Percentiles rank a stretch among this genome's conserved stretches.
Conservation (phyloP, 2,329 filamentous ascomycete genomes). For the Colletotrichum sublineola region DNA sequence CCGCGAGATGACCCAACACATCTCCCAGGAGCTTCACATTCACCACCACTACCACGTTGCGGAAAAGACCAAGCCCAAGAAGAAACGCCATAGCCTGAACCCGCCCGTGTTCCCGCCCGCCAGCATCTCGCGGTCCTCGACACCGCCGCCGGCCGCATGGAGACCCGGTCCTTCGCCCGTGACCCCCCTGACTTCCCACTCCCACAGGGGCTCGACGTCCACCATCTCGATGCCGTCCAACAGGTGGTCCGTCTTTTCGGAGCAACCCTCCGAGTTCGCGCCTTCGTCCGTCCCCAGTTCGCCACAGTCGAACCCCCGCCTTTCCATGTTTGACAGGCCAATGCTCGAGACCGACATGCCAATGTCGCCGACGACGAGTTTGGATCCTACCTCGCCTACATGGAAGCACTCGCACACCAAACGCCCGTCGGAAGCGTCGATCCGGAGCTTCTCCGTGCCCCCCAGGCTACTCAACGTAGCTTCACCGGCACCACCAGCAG, state of each 20-base stretch:
- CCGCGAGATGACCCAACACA: conserved; percentile 47
- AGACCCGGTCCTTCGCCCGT: conserved; percentile 56
- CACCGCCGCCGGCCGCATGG: conserved; percentile 56
- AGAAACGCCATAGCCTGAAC: conserved; percentile 76
- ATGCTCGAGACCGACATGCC: conserved; percentile 79
- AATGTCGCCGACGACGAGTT: conserved; percentile 84
- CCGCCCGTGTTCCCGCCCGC: conserved; percentile 72
- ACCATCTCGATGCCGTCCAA: conserved; percentile 58
- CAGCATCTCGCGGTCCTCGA: conserved; percentile 54
- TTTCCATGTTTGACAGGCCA: conserved; percentile 82
- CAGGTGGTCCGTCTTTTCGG: conserved; percentile 75
- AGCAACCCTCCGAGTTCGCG: conserved; percentile 72
- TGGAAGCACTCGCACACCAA: conserved; percentile 68
- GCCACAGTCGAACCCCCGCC: conserved; percentile 79
- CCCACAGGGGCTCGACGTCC: conserved; percentile 65
- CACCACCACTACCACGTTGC: conserved; percentile 93
- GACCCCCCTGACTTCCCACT: conserved; percentile 57
- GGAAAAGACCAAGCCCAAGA: conserved; percentile 74
- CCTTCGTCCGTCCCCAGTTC: conserved; percentile 85
- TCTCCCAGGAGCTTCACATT: conserved; percentile 86
- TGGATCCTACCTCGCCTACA: conserved; percentile 75
- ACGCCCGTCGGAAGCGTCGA: conserved; percentile 67
- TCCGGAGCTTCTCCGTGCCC: conserved; percentile 43
- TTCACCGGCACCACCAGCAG: conserved; percentile 39
- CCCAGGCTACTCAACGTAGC: conserved; percentile 45